A percentile compares a stretch with the other conserved stretches of the same genome.
phyloP scores from a whole-genome alignment of 768 basidiomycete species.

The Boletus insuetus region DNA sequence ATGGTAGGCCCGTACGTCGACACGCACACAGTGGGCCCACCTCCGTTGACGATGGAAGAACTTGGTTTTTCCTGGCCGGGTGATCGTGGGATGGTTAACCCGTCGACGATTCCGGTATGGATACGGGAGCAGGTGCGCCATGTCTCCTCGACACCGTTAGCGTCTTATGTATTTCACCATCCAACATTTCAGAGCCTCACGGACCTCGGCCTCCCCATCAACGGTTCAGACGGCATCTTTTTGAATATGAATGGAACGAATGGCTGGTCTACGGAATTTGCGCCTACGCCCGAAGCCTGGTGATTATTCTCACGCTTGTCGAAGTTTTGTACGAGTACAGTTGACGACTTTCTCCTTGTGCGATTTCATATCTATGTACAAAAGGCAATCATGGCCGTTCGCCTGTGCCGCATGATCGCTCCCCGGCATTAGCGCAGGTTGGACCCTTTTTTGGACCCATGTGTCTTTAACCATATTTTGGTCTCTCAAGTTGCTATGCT shows the following conservation, averaged over 20 bases:
- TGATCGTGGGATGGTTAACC: constrained; percentile 66
- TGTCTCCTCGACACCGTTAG: neutral
- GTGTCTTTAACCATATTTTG: neutral
- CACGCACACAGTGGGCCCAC: constrained; percentile 47
- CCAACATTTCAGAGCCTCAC: constrained; percentile 60
- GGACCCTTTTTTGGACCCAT: neutral
- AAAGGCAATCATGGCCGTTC: constrained; percentile 16
- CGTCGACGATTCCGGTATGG: constrained; percentile 85
- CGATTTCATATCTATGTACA: constrained; percentile 14
- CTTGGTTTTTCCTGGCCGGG: constrained; percentile 75
- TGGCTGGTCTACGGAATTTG: constrained; percentile 76
- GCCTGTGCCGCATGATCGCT: constrained; percentile 19
- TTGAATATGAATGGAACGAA: constrained; percentile 66
- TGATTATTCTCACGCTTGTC: constrained; percentile 37
- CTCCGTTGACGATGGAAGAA: constrained; percentile 82
- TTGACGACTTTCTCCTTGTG: constrained; percentile 24
- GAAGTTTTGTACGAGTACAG: constrained; percentile 18
- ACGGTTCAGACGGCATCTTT: constrained; percentile 91
- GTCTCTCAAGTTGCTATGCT: neutral
- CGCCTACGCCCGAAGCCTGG: constrained; percentile 82
- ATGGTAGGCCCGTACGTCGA: constrained; percentile 54
- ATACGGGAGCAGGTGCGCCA: constrained; percentile 79
- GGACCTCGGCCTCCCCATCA: constrained; percentile 88
- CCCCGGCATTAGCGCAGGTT: neutral
- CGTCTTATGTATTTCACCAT: neutral